phyloP scores from a whole-genome alignment of 108 stramenopile species.

The Cylindrotheca fusiformis region DNA sequence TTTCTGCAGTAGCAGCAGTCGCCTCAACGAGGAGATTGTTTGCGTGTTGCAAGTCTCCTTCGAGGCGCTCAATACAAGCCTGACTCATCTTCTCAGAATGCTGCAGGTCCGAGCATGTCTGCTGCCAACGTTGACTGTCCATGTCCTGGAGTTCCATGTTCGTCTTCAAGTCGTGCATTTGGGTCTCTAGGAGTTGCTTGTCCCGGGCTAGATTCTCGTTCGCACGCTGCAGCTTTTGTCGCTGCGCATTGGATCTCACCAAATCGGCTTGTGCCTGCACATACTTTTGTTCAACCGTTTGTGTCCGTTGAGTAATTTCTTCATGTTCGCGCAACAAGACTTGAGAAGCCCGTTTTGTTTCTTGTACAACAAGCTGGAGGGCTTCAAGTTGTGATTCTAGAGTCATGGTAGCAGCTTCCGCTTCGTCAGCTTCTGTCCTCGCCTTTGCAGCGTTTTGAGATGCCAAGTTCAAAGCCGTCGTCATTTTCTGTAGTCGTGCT shows the following conservation, averaged over 20 bases:
- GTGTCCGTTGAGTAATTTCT: background rate
- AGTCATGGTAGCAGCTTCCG: conserved; percentile 1
- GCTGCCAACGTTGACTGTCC: no score
- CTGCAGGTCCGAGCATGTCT: no score
- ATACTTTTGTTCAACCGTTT: conserved; percentile 7
- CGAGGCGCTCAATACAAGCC: no score
- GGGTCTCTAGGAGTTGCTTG: no score
- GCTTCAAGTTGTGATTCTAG: background rate
- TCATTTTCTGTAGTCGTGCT: background rate
- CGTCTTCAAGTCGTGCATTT: no score
- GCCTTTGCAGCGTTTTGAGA: conserved; percentile 7
- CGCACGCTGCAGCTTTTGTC: conserved; percentile 13
- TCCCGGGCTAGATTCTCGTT: conserved; percentile 2
- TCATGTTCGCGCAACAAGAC: conserved; percentile 8
- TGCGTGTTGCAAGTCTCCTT: no score
- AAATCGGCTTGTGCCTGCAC: conserved; percentile 12
- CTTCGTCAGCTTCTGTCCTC: conserved; percentile 9
- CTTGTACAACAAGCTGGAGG: conserved; percentile 3
- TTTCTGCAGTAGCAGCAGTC: no score
- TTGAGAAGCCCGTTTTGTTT: conserved; percentile 12
- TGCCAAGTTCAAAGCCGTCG: conserved; percentile 6
- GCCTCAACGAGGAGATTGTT: no score
- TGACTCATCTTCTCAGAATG: no score
- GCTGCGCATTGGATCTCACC: background rate
- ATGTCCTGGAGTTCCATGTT: no score